Evolutionary conservation across 306 rosid species (phyloP).

Genomic region (Elaeagnus macrophylla): DNA sequence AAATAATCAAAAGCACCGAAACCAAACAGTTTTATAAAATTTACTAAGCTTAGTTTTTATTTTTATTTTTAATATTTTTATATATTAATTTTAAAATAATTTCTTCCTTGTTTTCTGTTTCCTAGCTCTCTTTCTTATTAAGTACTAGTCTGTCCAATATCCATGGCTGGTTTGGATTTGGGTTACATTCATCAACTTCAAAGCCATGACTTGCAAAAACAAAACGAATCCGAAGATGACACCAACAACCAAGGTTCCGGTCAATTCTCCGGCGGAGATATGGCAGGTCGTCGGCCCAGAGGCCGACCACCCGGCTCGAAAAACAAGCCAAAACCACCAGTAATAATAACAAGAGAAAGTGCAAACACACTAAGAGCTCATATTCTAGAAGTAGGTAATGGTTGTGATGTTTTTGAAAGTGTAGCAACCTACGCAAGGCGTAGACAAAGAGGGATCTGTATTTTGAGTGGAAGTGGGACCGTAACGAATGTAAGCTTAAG

Average conservation of each 20-base stretch:
- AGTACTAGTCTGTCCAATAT: conserved; percentile 8
- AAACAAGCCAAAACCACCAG: conserved; percentile 71
- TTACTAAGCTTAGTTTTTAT: conserved; percentile 5
- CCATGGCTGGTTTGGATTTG: conserved; percentile 94
- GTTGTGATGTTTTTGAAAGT: conserved; percentile 76
- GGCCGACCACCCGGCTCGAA: conserved; percentile 83
- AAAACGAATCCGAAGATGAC: conserved; percentile 33
- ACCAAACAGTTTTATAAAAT: conserved; percentile 19
- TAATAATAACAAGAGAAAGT: conserved; percentile 78
- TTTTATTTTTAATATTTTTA: not conserved
- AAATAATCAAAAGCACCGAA: conserved; percentile 32
- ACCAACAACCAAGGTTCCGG: not conserved
- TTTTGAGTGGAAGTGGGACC: conserved; percentile 70
- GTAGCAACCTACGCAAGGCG: conserved; percentile 73
- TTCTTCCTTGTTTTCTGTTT: conserved; percentile 60
- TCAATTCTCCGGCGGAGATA: conserved; percentile 26
- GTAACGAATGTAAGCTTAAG: conserved; percentile 68
- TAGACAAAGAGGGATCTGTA: conserved; percentile 90
- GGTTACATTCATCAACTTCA: conserved; percentile 65
- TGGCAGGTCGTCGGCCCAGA: conserved; percentile 47
- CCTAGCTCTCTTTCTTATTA: conserved; percentile 25
- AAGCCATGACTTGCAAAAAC: conserved; percentile 43
- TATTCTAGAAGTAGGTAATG: conserved; percentile 66
- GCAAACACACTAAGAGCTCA: conserved; percentile 91
- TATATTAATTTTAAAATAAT: conserved; percentile 29